Evolutionary conservation across 768 basidiomycete genomes (phyloP).

Genomic region (Trametes meyenii): DNA sequence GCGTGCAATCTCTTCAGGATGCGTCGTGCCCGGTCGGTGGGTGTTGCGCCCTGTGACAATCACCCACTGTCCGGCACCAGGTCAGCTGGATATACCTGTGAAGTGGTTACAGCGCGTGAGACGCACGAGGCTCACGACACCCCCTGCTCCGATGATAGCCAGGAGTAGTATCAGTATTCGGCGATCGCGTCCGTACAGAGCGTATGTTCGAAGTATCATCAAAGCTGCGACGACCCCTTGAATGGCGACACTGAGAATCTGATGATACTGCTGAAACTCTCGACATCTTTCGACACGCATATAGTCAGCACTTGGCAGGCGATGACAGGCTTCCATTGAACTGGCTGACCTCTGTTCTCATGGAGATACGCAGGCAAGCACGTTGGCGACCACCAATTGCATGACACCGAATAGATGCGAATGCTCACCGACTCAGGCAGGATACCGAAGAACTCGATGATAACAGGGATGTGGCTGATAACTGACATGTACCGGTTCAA

Average conservation of each 20-base stretch:
- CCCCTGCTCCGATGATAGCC: not conserved
- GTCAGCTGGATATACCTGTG: too few species aligned
- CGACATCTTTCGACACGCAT: not conserved
- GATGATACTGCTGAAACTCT: constrained; percentile 4
- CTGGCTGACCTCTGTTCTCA: not conserved
- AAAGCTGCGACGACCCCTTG: not conserved
- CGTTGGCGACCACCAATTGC: not conserved
- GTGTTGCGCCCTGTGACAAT: too few species aligned
- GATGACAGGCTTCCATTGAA: too few species aligned
- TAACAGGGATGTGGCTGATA: constrained; percentile 26
- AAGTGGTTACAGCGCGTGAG: too few species aligned
- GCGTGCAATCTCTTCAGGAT: too few species aligned
- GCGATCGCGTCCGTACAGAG: not conserved
- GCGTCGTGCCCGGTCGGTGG: too few species aligned
- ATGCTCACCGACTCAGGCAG: not conserved
- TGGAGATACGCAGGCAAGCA: not conserved
- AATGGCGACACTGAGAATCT: not conserved
- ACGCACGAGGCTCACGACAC: not conserved
- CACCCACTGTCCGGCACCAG: too few species aligned
- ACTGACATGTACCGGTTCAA: constrained; percentile 29
- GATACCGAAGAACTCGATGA: constrained; percentile 6
- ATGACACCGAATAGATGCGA: too few species aligned
- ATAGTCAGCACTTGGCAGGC: too few species aligned
- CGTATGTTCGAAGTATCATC: constrained; percentile 5
- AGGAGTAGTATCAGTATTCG: not conserved